Conservation (phyloP, 169 alveolate species). For the Eimeria acervulina region DNA sequence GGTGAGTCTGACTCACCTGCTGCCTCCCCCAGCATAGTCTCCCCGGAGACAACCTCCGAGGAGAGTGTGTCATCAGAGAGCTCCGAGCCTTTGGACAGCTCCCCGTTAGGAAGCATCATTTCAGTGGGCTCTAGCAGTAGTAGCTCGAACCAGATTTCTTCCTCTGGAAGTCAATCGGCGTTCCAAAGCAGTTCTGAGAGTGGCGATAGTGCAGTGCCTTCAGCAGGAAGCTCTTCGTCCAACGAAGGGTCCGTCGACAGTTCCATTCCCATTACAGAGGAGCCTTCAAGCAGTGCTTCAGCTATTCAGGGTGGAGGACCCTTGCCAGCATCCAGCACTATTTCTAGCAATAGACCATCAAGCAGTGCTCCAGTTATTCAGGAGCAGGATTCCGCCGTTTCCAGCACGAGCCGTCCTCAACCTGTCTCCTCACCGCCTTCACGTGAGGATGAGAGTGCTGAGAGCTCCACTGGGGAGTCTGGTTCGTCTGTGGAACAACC, state of each 20-base stretch:
- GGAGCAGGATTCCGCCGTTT: not conserved
- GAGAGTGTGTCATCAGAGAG: not conserved
- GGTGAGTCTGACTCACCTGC: not conserved
- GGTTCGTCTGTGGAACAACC: not conserved
- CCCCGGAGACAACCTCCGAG: not conserved
- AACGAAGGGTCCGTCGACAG: not conserved
- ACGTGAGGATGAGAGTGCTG: not conserved
- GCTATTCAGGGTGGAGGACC: not conserved
- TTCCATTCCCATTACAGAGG: not conserved
- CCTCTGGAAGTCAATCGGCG: conserved; percentile 18
- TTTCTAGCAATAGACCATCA: not conserved
- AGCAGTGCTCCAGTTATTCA: not conserved
- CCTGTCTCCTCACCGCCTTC: not conserved
- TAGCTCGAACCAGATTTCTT: not conserved
- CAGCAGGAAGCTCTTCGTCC: not conserved
- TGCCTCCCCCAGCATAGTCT: not conserved
- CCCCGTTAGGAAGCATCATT: conserved; percentile 33
- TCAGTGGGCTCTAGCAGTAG: conserved; percentile 22
- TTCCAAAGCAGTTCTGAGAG: not conserved
- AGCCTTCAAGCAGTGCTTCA: conserved; percentile 19
- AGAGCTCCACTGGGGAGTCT: not conserved
- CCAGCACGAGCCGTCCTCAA: not conserved
- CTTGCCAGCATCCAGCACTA: not conserved
- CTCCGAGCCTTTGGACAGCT: conserved; percentile 8
- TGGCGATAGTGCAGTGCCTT: not conserved